Evolutionary conservation across 495 filamentous ascomycete species (phyloP).

Genomic region (Cryomyces antarcticus): DNA sequence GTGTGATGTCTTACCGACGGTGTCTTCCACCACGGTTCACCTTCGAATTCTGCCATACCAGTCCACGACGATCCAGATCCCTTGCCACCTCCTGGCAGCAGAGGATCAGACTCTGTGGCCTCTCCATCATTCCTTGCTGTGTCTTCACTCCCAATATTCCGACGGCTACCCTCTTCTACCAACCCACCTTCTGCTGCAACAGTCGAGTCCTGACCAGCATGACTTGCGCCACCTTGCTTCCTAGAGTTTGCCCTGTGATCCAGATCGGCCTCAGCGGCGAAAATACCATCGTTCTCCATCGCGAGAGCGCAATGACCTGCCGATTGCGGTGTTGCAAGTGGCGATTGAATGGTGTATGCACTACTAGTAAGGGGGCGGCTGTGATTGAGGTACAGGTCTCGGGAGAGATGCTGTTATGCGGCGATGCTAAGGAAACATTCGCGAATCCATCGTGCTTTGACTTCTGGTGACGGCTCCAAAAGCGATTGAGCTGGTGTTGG

Average conservation of each 20-base stretch:
- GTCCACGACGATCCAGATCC: conserved; percentile 15
- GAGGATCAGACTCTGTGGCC: conserved; percentile 2
- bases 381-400: too few species aligned
- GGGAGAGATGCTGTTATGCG: too few species aligned
- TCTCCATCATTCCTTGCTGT: conserved; percentile 9
- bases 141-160: conserved; percentile 2
- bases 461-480: too few species aligned
- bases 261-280: conserved; percentile 19
- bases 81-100: conserved; percentile 4
- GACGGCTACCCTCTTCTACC: conserved; percentile 2
- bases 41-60: conserved; percentile 37
- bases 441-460: too few species aligned
- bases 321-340: too few species aligned
- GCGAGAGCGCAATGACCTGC: too few species aligned
- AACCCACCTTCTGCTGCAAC: neutral
- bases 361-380: too few species aligned
- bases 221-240: neutral
- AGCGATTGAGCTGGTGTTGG: too few species aligned
- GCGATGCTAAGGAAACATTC: too few species aligned
- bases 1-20: conserved; percentile 38
- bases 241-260: conserved; percentile 1
- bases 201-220: neutral
- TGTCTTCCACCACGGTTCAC: conserved; percentile 45
- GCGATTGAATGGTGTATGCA: too few species aligned
- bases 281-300: conserved; percentile 11